These are phyloP conservation scores for Hygrocybe punicea DNA, from an alignment of 768 basidiomycete genomes.

Conservation along the genomic window DNA sequence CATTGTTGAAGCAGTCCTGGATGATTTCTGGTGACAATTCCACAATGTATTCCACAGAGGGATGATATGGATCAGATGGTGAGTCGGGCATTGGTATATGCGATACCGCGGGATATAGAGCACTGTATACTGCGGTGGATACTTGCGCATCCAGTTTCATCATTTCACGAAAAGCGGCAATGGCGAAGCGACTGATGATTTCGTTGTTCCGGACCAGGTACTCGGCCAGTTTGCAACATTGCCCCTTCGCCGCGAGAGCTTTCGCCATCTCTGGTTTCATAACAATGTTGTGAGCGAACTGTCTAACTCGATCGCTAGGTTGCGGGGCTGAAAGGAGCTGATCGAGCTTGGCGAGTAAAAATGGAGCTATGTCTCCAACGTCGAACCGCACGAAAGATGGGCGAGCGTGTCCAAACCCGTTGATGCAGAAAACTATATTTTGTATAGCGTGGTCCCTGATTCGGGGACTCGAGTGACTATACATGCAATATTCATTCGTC, in stretches of 20 bases:
- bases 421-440: slow-evolving; percentile 16
- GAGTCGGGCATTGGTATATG: slow-evolving; percentile 11
- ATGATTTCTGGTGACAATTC: slow-evolving; percentile 19
- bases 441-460: slow-evolving; percentile 18
- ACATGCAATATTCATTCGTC: background rate
- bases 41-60: slow-evolving; percentile 14
- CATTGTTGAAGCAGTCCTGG: slow-evolving; percentile 18
- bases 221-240: slow-evolving; percentile 14
- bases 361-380: slow-evolving; percentile 14
- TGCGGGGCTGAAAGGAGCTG: slow-evolving; percentile 13
- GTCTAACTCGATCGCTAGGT: slow-evolving; percentile 6
- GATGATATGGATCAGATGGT: slow-evolving; percentile 5
- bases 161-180: slow-evolving; percentile 16
- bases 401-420: slow-evolving; percentile 8
- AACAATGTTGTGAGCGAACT: slow-evolving; percentile 12
- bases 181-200: slow-evolving; percentile 12
- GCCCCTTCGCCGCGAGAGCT: slow-evolving; percentile 13
- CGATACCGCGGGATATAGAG: slow-evolving; percentile 12
- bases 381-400: slow-evolving; percentile 15
- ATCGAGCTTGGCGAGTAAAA: slow-evolving; percentile 16
- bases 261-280: slow-evolving; percentile 14
- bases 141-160: slow-evolving; percentile 13
- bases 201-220: slow-evolving; percentile 13
- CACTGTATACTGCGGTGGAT: slow-evolving; percentile 14
- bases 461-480: slow-evolving; percentile 16